phyloP scores from a whole-genome alignment of 805 yeast species.

The Isabelozyma pseudorhagii region DNA sequence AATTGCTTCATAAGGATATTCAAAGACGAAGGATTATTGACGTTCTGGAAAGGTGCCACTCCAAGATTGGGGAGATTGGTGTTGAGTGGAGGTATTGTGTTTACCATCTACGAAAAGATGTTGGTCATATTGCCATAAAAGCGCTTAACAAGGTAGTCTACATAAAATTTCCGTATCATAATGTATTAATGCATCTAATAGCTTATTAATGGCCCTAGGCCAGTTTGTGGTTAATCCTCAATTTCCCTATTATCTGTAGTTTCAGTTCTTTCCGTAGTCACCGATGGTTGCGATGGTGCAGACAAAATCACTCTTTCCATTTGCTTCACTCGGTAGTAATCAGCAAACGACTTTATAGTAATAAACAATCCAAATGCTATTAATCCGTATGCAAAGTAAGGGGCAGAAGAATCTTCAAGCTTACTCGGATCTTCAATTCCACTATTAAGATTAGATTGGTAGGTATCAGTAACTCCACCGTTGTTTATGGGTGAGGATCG shows the following conservation, averaged over 20 bases:
- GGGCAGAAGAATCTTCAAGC: conserved; percentile 25
- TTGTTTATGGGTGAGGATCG: conserved; percentile 21
- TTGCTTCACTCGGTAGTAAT: conserved; percentile 70
- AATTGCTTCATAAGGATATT: conserved; percentile 80
- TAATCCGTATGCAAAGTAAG: conserved; percentile 58
- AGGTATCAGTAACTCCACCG: conserved; percentile 25
- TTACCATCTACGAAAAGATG: conserved; percentile 92
- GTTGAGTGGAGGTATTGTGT: conserved; percentile 94
- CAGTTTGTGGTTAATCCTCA: too few species aligned
- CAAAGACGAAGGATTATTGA: conserved; percentile 81
- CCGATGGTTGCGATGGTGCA: conserved; percentile 31
- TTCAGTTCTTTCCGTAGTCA: conserved; percentile 2
- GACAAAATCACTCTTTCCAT: conserved; percentile 64
- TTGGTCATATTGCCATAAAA: conserved; percentile 49
- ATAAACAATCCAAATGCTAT: conserved; percentile 69
- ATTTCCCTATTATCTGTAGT: background rate
- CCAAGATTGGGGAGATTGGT: conserved; percentile 91
- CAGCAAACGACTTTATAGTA: conserved; percentile 62
- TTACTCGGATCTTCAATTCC: conserved; percentile 5
- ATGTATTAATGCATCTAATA: background rate
- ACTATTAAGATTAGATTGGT: conserved; percentile 19
- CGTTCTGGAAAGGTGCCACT: conserved; percentile 98
- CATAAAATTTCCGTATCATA: background rate
- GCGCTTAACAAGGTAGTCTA: too few species aligned
- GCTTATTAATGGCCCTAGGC: background rate